Evolutionary conservation across 1,284 basidiomycete species (phyloP).

Genomic region (Puccinia polysora): DNA sequence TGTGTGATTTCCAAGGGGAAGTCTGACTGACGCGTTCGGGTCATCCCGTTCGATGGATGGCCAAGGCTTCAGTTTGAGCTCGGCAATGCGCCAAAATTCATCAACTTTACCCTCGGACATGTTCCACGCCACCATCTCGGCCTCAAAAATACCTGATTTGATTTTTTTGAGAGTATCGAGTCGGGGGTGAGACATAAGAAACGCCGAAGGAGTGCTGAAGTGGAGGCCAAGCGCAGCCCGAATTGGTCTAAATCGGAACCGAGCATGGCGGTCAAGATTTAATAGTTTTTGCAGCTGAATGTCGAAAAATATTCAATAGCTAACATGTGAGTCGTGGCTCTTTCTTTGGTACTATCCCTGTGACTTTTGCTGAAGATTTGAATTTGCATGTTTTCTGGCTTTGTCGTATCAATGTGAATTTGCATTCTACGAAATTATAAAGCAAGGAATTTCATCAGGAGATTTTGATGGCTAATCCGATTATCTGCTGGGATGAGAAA

Average conservation of each 20-base stretch:
- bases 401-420: constrained; percentile 66
- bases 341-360: constrained; percentile 70
- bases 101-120: constrained; percentile 56
- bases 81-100: constrained; percentile 55
- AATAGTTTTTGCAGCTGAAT: not conserved
- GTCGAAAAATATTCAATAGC: constrained; percentile 47
- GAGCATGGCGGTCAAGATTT: not conserved
- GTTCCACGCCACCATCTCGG: constrained; percentile 78
- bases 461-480: not conserved
- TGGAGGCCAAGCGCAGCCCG: constrained; percentile 61
- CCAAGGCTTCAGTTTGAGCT: constrained; percentile 23
- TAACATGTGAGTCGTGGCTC: constrained; percentile 64
- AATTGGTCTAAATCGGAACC: constrained; percentile 58
- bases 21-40: not conserved
- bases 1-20: not conserved
- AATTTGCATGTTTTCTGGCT: constrained; percentile 57
- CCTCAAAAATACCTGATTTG: constrained; percentile 65
- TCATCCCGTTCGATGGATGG: not conserved
- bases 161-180: not conserved
- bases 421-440: constrained; percentile 58
- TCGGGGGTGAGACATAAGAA: constrained; percentile 6
- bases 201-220: constrained; percentile 33
- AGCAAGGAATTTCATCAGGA: not conserved
- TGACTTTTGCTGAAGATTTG: constrained; percentile 79
- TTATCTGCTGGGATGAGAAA: not conserved